These are phyloP conservation scores for Exophiala sp. DNA, from an alignment of 2,329 filamentous ascomycete genomes.

Conservation along the genomic window DNA sequence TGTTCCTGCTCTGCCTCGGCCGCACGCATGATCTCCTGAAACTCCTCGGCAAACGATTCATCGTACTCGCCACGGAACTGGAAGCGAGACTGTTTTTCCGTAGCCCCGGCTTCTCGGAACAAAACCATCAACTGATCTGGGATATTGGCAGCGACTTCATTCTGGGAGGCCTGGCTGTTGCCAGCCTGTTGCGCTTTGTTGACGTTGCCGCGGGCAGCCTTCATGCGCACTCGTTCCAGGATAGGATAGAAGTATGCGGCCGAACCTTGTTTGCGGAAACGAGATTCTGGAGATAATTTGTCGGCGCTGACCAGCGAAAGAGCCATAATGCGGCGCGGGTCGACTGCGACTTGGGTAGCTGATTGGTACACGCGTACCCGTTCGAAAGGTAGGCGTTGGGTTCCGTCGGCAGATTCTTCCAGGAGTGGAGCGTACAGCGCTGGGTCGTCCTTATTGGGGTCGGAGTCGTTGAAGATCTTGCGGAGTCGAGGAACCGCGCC, in stretches of 20 bases:
- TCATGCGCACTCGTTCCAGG: conserved; percentile 39
- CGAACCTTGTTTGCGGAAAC: conserved; percentile 39
- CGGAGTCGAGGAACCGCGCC: conserved; percentile 48
- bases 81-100: conserved; percentile 32
- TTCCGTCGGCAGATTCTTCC: conserved; percentile 38
- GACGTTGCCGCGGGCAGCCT: conserved; percentile 42
- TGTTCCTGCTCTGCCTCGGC: conserved; percentile 25
- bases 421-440: conserved; percentile 41
- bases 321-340: conserved; percentile 53
- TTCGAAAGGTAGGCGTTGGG: conserved; percentile 37
- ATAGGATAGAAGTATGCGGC: conserved; percentile 60
- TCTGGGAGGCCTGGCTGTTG: conserved; percentile 35
- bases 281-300: conserved; percentile 23
- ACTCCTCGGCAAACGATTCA: conserved; percentile 36
- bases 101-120: conserved; percentile 44
- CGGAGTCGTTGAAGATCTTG: conserved; percentile 49
- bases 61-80: conserved; percentile 44
- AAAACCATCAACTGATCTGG: conserved; percentile 49
- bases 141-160: conserved; percentile 36
- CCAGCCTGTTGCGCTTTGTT: conserved; percentile 29
- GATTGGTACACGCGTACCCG: conserved; percentile 58
- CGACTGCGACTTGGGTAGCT: conserved; percentile 47
- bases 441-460: conserved; percentile 50
- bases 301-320: conserved; percentile 52
- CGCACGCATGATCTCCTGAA: conserved; percentile 17